Evolutionary conservation across 371 early-diverging fungal species (phyloP), one percentile per base, ranked within the genome.

Genomic region (Mortierella sp.): DNA sequence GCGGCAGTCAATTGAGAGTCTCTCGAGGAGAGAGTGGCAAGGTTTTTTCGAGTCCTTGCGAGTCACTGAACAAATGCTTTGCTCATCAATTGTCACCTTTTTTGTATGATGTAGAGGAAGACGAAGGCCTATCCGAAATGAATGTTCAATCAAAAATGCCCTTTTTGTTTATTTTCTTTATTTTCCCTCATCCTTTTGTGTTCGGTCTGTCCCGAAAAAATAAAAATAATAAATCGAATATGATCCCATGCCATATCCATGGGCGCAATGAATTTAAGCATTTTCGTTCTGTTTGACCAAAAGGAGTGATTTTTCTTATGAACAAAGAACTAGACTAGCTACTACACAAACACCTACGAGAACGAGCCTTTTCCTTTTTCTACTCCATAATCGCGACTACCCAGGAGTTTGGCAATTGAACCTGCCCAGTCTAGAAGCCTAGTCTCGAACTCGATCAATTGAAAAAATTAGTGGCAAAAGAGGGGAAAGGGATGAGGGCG

Each of bases 201-300:
- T 19, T n/a, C 48, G 48, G 4, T 22, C 29, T 31, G 6, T 55
- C 1, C 55, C 16, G 31, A 55, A 16, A 55, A 1, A 16, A 55
- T n/a, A n/a, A n/a, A n/a, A n/a, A n/a, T n/a, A n/a, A n/a, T n/a
- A n/a, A n/a, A n/a, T n/a, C n/a, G n/a, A 55, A 50, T 50, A 1
- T 55, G 31, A 55, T 19, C 4, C 24, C 14, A 14, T 1, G 5
- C 14, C 22, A 22, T 7, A 14, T 2, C 16, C 58, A 34, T 58
- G 61, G 61, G 61, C 61, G 61, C 61, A 61, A 61, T 61, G 58
- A 55, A 55, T 16, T 55, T 31, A 55, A 55, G 61, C 31, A 16
- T 55, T 55, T 7, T 29, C 5, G 2, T 19, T 16, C 14, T 16
- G 3, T 37, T 37, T 55, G 4, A 22, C 61, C 61, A 61, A 61